Base-by-base conservation (phyloP, 352 stramenopile genomes). In the Phytopythium vexans region DNA sequence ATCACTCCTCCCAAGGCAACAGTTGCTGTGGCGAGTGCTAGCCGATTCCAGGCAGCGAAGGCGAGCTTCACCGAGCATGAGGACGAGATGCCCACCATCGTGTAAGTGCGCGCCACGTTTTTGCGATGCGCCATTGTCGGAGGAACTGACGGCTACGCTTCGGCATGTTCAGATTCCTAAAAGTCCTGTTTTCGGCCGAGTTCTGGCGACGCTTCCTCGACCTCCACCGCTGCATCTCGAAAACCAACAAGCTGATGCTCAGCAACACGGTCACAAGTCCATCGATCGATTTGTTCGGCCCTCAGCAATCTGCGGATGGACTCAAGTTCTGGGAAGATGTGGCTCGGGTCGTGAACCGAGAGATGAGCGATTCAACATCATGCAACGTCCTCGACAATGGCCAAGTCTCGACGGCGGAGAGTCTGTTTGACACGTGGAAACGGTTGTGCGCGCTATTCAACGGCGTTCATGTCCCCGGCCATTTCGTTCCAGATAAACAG, bases 201-300 rank as follows among this genome's bases (percentile, higher is more conserved):
- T 44, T 60, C 38, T 67, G 60, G 49, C 32, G 37, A 35, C 58
- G 43, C 21, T 52, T 60, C 11, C 36, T 52, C n/a, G 56, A 55
- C 3, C 27, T 67, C 1, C 51, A 62, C n/a, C 41, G 52, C 10
- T 43, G 36, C 34, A 42, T 64, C 9, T 37, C 56, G 14, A 34
- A 51, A 39, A 55, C 49, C 36, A 63, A 60, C 46, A 54, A 50
- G 45, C 52, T 49, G 8, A 64, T 64, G 60, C 21, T 56, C 38
- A 67, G 49, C 34, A n/a, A 67, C 54, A 63, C 60, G 15, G 46
- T 44, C 33, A 53, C 46, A 11, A 61, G 34, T 14, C 21, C 32
- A 9, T 60, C 54, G 16, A 62, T 67, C 35, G 54, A 63, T 41
- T 37, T 67, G 49, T 63, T 60, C 46, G 56, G 49, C 6, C 54